These are phyloP conservation scores for Phytopythium chamaehyphon DNA, from an alignment of 352 stramenopile genomes.

Conservation along the genomic window DNA sequence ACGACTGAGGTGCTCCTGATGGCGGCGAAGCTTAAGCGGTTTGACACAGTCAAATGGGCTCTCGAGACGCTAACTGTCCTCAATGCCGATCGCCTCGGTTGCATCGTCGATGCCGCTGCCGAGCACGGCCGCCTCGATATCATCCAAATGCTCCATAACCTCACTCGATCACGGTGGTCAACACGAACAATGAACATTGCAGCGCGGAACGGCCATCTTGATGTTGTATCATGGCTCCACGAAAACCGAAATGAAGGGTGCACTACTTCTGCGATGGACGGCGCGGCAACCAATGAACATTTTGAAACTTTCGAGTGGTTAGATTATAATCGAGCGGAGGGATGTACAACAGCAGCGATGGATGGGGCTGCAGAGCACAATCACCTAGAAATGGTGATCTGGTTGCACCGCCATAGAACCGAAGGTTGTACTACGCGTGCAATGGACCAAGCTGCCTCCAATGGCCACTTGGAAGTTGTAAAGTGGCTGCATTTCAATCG, in stretches of 20 bases:
- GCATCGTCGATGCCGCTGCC: no score
- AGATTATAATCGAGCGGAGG: not conserved
- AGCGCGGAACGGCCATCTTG: not conserved
- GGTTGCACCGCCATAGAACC: not conserved
- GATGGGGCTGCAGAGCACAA: not conserved
- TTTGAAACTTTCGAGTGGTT: not conserved
- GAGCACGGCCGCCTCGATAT: no score
- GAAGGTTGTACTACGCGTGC: no score
- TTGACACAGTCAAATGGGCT: no score
- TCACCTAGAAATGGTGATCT: not conserved
- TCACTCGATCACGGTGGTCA: not conserved
- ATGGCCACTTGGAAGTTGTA: no score
- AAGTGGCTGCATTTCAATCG: no score
- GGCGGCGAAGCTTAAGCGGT: no score
- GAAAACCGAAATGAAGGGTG: not conserved
- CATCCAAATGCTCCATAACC: no score
- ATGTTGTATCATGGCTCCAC: not conserved
- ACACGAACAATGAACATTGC: not conserved
- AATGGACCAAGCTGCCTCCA: no score
- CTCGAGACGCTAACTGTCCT: no score
- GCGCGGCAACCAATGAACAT: not conserved
- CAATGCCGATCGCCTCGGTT: no score
- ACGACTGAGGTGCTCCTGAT: no score
- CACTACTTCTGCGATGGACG: not conserved
- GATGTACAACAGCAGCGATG: conserved; percentile 1